phyloP scores from a whole-genome alignment of 176 grass and related monocot genomes.

The Melocanna baccifera region DNA sequence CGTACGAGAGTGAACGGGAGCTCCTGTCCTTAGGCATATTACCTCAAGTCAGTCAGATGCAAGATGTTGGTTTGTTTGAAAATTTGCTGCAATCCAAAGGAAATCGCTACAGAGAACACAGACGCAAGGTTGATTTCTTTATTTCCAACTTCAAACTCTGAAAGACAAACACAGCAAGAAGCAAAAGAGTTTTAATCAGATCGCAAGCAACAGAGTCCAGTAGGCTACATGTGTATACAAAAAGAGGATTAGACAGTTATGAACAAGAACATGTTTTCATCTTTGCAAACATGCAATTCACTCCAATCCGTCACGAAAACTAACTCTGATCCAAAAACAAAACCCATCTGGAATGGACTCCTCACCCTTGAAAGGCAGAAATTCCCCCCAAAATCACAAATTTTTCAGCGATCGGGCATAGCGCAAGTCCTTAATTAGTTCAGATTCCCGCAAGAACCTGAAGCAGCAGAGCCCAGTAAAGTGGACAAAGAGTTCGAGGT shows the following conservation, averaged over 20 bases:
- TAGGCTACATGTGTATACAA: not conserved
- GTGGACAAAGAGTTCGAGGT: not conserved
- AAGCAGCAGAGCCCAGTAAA: not conserved
- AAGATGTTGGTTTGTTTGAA: constrained; percentile 4
- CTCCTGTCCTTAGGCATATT: constrained; percentile 84
- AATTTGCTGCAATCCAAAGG: constrained; percentile 36
- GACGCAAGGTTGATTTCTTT: constrained; percentile 50
- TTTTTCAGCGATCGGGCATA: not conserved
- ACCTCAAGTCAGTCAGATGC: constrained; percentile 41
- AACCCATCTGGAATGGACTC: not conserved
- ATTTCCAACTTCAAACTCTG: constrained; percentile 52
- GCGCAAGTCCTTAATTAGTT: not conserved
- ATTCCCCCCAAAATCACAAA: not conserved
- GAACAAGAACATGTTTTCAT: not conserved
- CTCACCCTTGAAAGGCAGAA: not conserved
- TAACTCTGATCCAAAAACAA: not conserved
- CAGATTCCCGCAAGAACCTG: not conserved
- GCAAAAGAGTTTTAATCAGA: constrained; percentile 26
- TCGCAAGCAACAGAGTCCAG: not conserved
- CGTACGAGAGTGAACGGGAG: constrained; percentile 31
- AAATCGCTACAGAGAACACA: constrained; percentile 39
- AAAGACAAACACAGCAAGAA: constrained; percentile 27
- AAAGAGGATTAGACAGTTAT: not conserved
- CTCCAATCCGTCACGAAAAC: not conserved
- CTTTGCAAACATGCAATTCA: not conserved